These are phyloP conservation scores for Primulina huaijiensis DNA, from an alignment of 257 asterid species.

Conservation along the genomic window DNA sequence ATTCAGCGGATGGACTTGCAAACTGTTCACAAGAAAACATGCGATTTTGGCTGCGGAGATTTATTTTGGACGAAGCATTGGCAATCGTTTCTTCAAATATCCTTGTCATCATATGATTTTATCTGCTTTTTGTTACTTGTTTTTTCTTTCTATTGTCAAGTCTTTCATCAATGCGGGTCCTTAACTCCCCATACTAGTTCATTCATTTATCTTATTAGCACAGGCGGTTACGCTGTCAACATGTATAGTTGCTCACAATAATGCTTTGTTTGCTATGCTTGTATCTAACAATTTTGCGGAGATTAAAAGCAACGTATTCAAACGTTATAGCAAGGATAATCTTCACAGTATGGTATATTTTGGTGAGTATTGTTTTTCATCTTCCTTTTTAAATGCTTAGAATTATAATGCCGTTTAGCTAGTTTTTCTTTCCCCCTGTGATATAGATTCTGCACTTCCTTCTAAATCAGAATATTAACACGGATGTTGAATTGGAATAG, in stretches of 20 bases:
- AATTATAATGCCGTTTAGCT: not conserved
- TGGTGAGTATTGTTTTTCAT: constrained; percentile 57
- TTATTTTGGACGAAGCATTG: constrained; percentile 68
- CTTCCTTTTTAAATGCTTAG: constrained; percentile 12
- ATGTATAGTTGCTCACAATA: constrained; percentile 96
- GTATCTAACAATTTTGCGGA: constrained; percentile 96
- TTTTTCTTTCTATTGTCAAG: constrained; percentile 11
- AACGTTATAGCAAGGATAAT: constrained; percentile 88
- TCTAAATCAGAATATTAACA: not conserved
- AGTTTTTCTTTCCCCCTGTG: not conserved
- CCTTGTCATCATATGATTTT: constrained; percentile 45
- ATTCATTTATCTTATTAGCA: constrained; percentile 88
- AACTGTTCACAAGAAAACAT: constrained; percentile 62
- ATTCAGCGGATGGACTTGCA: constrained; percentile 87
- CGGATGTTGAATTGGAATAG: not conserved
- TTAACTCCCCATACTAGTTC: constrained; percentile 72
- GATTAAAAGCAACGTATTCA: constrained; percentile 91
- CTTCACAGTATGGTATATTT: constrained; percentile 78
- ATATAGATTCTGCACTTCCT: constrained; percentile 14
- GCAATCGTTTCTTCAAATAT: constrained; percentile 87
- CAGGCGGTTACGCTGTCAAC: constrained; percentile 95
- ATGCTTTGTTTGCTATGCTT: constrained; percentile 89
- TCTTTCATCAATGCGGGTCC: constrained; percentile 38
- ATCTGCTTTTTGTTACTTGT: not conserved
- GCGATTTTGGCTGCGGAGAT: constrained; percentile 63